Evolutionary conservation across 23 red algal genomes (phyloP).

Genomic region (Pyropia haitanensis): DNA sequence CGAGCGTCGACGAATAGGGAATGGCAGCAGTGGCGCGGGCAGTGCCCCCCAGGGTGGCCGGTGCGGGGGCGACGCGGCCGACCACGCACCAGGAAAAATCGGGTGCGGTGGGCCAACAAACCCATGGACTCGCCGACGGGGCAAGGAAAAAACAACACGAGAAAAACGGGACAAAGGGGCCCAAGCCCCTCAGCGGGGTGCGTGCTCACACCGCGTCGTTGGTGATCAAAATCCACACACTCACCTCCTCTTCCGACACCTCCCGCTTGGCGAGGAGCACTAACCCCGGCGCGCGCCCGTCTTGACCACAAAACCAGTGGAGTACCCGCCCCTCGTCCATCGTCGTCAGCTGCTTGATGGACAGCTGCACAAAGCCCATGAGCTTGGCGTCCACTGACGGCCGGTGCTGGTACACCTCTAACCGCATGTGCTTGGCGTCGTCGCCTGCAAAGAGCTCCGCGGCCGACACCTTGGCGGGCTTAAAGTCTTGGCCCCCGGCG

Average conservation of each 20-base stretch:
- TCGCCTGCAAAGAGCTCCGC: conserved; percentile 40
- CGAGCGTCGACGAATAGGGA: too few species aligned
- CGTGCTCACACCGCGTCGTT: conserved; percentile 18
- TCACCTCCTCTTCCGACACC: conserved; percentile 27
- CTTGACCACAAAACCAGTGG: conserved; percentile 68
- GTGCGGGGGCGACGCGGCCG: too few species aligned
- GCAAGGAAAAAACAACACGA: too few species aligned
- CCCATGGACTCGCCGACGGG: too few species aligned
- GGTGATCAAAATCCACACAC: conserved; percentile 52
- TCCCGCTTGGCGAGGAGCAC: conserved; percentile 53
- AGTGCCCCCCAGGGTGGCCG: too few species aligned
- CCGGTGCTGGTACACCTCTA: conserved; percentile 63
- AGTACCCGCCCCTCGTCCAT: conserved; percentile 63
- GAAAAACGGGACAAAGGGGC: too few species aligned
- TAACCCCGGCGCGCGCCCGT: conserved; percentile 36
- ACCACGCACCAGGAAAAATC: too few species aligned
- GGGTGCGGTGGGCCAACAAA: too few species aligned
- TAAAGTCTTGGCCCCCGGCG: conserved; percentile 38
- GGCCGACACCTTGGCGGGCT: conserved; percentile 21
- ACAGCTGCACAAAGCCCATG: conserved; percentile 50
- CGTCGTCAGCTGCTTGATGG: conserved; percentile 31
- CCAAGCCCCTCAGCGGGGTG: too few species aligned
- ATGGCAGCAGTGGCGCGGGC: too few species aligned
- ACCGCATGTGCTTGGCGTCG: conserved; percentile 39
- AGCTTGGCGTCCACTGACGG: conserved; percentile 56